A percentile compares a stretch with the other conserved stretches of the same genome.
These are phyloP conservation scores for bread wheat (Triticum aestivum) DNA, from an alignment of 176 grass and related monocot genomes.

Conservation along the genomic window IWGSC_CS_RefSeq_v2.1 NC_057809.1:1387137-1387636, in stretches of 20 bases:
- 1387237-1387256: too few relatives aligned
- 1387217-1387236: neutral
- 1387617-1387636: too few relatives aligned
- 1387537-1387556: conserved; percentile 44
- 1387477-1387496: conserved; percentile 35
- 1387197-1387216: neutral
- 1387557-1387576: neutral
- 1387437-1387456: conserved; percentile 30
- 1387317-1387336: too few relatives aligned
- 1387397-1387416: conserved; percentile 35
- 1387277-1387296: neutral
- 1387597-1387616: too few relatives aligned
- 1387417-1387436: conserved; percentile 1
- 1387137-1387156: conserved; percentile 30
- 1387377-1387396: conserved; percentile 27
- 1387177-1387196: conserved; percentile 29
- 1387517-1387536: conserved; percentile 13
- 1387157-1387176: conserved; percentile 63
- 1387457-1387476: conserved; percentile 37
- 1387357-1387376: too few relatives aligned
- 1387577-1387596: too few relatives aligned
- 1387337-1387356: too few relatives aligned
- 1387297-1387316: neutral
- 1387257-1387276: neutral
- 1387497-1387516: neutral